Evolutionary conservation across 768 basidiomycete genomes (phyloP).

Genomic region (Trametes gibbosa): DNA sequence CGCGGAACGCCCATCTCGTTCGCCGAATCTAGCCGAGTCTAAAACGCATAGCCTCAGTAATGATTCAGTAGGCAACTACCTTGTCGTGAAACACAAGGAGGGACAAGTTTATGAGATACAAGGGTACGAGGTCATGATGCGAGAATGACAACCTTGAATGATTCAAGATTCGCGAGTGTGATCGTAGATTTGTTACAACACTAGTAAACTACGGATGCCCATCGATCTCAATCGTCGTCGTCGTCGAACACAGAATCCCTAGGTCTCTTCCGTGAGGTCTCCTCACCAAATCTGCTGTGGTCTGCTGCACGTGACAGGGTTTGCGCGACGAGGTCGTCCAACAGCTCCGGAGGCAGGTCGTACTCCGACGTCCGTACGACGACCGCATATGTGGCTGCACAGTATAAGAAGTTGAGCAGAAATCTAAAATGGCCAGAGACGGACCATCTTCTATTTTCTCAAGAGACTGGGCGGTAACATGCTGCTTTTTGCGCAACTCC

Average conservation of each 20-base stretch:
- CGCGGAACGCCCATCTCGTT: background rate
- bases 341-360: conserved; percentile 61
- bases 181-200: too few species aligned
- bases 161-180: too few species aligned
- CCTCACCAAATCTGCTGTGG: conserved; percentile 8
- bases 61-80: background rate
- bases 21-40: background rate
- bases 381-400: conserved; percentile 68
- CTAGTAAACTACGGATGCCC: too few species aligned
- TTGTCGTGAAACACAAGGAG: too few species aligned
- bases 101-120: too few species aligned
- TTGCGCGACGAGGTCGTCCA: conserved; percentile 64
- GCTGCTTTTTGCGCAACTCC: conserved; percentile 72
- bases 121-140: too few species aligned
- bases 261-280: conserved; percentile 14
- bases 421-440: conserved; percentile 20
- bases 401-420: background rate
- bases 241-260: conserved; percentile 13
- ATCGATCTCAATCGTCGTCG: too few species aligned
- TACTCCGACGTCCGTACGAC: conserved; percentile 72
- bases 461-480: conserved; percentile 78
- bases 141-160: too few species aligned
- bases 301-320: conserved; percentile 14
- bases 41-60: background rate
- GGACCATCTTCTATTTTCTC: conserved; percentile 93